Evolutionary conservation across 176 grass and related monocot species (phyloP), one percentile per base, ranked within the genome.

Genomic region (Eleusine coracana): DNA sequence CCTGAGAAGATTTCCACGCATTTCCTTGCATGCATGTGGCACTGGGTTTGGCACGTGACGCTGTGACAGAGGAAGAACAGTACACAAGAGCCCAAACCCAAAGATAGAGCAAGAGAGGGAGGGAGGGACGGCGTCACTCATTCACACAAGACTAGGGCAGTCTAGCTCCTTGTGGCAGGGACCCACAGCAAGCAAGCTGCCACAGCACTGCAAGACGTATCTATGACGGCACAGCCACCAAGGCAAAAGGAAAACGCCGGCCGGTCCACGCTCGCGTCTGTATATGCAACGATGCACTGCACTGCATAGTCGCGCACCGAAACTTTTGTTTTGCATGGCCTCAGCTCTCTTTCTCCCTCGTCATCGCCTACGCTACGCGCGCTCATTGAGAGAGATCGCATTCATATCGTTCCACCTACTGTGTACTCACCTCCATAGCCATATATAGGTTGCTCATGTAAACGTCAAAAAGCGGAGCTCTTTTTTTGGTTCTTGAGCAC

Each of bases 121-220:
- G n/a, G 39, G 46, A 72, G 18, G n/a, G n/a, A n/a, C n/a, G n/a
- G 14, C 31, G 60, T 16, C 56, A 66, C 76, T 36, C 61, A 36
- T 77, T 77, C 56, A 63, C 75, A 31, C 58, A 38, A 16, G 66
- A 56, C 79, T 31, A 70, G 68, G 42, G 15, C 18, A 65, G 16
- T 1, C 2, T 54, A 66, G 58, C 61, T 75, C 20, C 38, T 62
- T 46, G 72, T 74, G 38, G 42, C 69, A 79, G 68, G 59, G 36
- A 46, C 44, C 63, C 81, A 46, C 6, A 21, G 17, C 54, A 20
- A 67, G 44, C 44, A n/a, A 66, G 75, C 76, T 48, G 31, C 62
- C 74, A 58, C 54, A n/a, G 51, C 7, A n/a, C 82, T 89, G 83
- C 84, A 83, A 55, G 84, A 82, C 73, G 88, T 86, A 78, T 82